These are phyloP conservation scores for Sugiyamaella xylanicola DNA, from an alignment of 1,139 yeast genomes.

Conservation along the genomic window DNA sequence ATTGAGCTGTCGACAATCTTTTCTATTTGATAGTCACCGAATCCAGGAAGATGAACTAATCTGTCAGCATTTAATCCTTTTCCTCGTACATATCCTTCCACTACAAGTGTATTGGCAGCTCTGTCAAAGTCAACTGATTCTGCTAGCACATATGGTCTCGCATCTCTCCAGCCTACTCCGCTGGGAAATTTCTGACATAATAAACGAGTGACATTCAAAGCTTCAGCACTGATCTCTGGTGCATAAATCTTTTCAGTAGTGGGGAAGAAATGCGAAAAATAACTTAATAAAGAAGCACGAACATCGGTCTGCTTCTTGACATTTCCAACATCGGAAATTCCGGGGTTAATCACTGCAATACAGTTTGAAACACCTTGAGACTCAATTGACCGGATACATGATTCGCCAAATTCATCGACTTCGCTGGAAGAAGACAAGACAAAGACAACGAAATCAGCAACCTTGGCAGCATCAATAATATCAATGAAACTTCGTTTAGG, in stretches of 20 bases:
- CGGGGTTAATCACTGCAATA: constrained; percentile 73
- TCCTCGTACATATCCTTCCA: constrained; percentile 88
- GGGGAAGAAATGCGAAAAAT: constrained; percentile 89
- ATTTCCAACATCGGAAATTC: constrained; percentile 64
- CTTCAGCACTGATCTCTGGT: constrained; percentile 67
- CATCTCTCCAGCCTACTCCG: constrained; percentile 87
- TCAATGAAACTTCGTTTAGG: constrained; percentile 65
- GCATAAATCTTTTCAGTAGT: constrained; percentile 75
- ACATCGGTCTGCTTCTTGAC: constrained; percentile 77
- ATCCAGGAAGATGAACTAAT: constrained; percentile 81
- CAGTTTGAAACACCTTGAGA: constrained; percentile 90
- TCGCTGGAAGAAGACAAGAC: constrained; percentile 84
- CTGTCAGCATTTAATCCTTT: constrained; percentile 76
- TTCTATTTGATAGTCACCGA: constrained; percentile 84
- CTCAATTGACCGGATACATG: constrained; percentile 80
- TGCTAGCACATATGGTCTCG: constrained; percentile 83
- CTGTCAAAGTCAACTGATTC: constrained; percentile 56
- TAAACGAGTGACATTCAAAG: constrained; percentile 67
- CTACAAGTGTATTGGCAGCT: constrained; percentile 50
- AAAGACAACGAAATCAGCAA: constrained; percentile 85
- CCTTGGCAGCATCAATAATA: constrained; percentile 82
- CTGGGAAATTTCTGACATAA: constrained; percentile 87
- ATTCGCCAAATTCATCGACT: constrained; percentile 85
- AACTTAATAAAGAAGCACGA: constrained; percentile 78
- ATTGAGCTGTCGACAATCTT: constrained; percentile 50